Conservation (phyloP, 805 yeast species). For the Starmerella geochares region DNA sequence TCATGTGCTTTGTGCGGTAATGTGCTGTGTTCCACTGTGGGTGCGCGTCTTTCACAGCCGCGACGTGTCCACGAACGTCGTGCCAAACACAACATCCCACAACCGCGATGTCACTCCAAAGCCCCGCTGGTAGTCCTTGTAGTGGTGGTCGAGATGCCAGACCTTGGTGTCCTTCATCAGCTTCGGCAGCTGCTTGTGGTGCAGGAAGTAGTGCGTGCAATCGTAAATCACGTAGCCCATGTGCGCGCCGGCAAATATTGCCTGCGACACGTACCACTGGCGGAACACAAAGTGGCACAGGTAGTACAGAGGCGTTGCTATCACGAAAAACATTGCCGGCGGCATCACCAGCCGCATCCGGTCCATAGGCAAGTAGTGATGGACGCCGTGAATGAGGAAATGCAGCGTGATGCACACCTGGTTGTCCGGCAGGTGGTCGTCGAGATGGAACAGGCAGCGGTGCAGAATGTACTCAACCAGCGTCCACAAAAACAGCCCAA, state of each 20-base stretch:
- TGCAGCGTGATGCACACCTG: slow-evolving; percentile 67
- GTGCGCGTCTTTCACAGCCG: slow-evolving; percentile 2
- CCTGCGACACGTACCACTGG: slow-evolving; percentile 76
- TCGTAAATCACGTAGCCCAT: slow-evolving; percentile 90
- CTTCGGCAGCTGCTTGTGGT: slow-evolving; percentile 73
- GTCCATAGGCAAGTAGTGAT: slow-evolving; percentile 97
- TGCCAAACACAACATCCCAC: slow-evolving; percentile 89
- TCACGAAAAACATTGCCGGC: slow-evolving; percentile 65
- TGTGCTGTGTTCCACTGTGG: no score
- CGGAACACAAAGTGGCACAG: slow-evolving; percentile 59
- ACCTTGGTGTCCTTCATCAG: slow-evolving; percentile 71
- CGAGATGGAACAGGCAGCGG: slow-evolving; percentile 88
- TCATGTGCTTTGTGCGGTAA: no score
- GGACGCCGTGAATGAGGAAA: slow-evolving; percentile 89
- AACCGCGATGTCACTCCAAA: slow-evolving; percentile 90
- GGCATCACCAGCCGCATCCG: slow-evolving; percentile 88
- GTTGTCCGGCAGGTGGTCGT: slow-evolving; percentile 72
- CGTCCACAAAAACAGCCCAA: slow-evolving; percentile 93
- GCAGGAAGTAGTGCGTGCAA: slow-evolving; percentile 85
- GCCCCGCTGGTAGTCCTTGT: slow-evolving; percentile 91
- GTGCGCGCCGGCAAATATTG: slow-evolving; percentile 92
- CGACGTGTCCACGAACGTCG: slow-evolving; percentile 41
- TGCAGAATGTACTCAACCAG: slow-evolving; percentile 79
- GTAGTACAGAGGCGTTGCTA: slow-evolving; percentile 72
- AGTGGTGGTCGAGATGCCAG: slow-evolving; percentile 93